Evolutionary conservation across 257 asterid genomes (phyloP).

Genomic region (Solanum boliviense): DNA sequence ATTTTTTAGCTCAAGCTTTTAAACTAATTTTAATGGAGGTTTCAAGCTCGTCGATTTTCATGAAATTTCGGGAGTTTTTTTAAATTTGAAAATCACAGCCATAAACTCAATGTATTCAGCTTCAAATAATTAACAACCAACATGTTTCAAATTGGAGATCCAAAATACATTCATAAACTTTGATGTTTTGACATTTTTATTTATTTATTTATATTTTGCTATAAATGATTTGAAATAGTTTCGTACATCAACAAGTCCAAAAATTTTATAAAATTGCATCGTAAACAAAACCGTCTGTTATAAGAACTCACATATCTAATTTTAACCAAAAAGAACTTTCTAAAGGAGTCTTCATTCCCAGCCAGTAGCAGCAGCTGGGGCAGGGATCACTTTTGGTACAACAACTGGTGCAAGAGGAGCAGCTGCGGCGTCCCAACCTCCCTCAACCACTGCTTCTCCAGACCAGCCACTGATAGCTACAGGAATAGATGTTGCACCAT

Average conservation of each 20-base stretch:
- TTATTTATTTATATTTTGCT: not conserved
- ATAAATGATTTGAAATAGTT: not conserved
- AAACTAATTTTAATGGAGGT: no score
- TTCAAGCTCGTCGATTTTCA: no score
- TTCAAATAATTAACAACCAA: no score
- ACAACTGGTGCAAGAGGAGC: not conserved
- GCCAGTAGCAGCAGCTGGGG: not conserved
- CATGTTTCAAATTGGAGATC: no score
- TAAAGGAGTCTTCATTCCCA: not conserved
- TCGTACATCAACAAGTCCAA: not conserved
- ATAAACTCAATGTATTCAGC: no score
- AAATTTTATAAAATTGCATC: not conserved
- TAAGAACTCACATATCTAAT: not conserved
- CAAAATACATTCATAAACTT: no score
- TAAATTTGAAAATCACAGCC: no score
- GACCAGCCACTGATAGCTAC: conserved; percentile 22
- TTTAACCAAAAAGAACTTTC: not conserved
- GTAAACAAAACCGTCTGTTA: not conserved
- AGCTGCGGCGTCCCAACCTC: not conserved
- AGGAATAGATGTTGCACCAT: conserved; percentile 4
- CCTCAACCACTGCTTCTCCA: conserved; percentile 7
- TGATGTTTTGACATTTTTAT: no score
- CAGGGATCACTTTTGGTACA: not conserved
- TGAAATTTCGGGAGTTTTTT: no score
- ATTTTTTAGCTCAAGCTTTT: no score